phyloP scores from a whole-genome alignment of 495 filamentous ascomycete genomes.

The Neurospora tetraspora region DNA sequence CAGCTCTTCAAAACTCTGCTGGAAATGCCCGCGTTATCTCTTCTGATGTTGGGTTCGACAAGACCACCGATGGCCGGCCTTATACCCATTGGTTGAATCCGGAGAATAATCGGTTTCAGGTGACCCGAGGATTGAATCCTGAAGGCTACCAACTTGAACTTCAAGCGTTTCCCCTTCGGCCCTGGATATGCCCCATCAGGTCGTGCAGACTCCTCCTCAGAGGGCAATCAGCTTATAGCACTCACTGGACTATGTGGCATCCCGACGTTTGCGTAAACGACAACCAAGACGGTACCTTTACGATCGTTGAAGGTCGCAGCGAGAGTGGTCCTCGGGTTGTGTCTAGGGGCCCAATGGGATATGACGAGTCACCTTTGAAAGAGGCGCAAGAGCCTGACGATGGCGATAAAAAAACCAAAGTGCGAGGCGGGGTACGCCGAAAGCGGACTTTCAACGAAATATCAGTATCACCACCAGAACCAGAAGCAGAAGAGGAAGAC shows the following conservation, averaged over 20 bases:
- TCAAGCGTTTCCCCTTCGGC: not conserved
- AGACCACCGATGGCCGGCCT: conserved; percentile 2
- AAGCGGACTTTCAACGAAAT: not conserved
- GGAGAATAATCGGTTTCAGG: not conserved
- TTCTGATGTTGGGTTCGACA: not conserved
- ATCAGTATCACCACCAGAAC: not conserved
- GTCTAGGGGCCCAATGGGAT: not conserved
- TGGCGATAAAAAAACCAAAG: not conserved
- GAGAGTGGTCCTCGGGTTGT: not conserved
- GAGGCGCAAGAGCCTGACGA: not conserved
- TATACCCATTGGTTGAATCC: conserved; percentile 8
- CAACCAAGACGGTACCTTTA: conserved; percentile 8
- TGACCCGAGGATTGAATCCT: conserved; percentile 7
- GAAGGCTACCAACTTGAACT: conserved; percentile 6
- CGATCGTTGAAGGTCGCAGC: not conserved
- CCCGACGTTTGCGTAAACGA: not conserved
- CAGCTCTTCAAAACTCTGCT: not conserved
- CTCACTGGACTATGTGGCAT: conserved; percentile 4
- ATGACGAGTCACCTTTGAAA: not conserved
- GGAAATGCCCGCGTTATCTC: not conserved
- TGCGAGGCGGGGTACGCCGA: not conserved
- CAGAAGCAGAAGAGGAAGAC: not conserved
- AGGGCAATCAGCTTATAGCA: not conserved
- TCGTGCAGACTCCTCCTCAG: conserved; percentile 5
- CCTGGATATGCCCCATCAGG: conserved; percentile 12